These are phyloP conservation scores for Suillus alpinus DNA, from an alignment of 768 basidiomycete genomes.

Conservation along the genomic window DNA sequence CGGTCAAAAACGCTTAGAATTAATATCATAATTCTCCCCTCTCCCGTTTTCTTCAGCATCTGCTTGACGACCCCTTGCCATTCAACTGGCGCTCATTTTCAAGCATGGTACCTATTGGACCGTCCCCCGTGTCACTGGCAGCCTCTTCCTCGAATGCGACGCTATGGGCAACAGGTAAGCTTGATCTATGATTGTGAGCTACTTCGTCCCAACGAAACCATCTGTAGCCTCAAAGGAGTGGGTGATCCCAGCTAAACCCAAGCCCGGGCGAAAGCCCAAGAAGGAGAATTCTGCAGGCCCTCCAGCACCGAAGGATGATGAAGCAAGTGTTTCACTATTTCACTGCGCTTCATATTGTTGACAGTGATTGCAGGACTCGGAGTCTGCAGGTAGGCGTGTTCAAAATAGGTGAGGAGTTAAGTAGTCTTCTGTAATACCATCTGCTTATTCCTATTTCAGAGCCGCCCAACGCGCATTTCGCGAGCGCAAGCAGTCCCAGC, in stretches of 20 bases:
- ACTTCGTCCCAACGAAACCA: slow-evolving; percentile 8
- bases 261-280: slow-evolving; percentile 87
- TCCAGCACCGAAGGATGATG: slow-evolving; percentile 37
- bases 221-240: slow-evolving; percentile 80
- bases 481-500: slow-evolving; percentile 85
- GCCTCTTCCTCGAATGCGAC: slow-evolving; percentile 49
- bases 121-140: slow-evolving; percentile 27
- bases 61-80: slow-evolving; percentile 17
- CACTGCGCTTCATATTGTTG: background rate
- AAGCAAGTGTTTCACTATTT: slow-evolving; percentile 39
- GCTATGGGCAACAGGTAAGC: slow-evolving; percentile 74
- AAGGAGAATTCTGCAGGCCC: slow-evolving; percentile 44
- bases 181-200: background rate
- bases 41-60: background rate
- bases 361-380: slow-evolving; percentile 32
- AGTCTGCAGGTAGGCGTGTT: slow-evolving; percentile 64
- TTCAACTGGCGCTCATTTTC: slow-evolving; percentile 15
- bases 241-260: slow-evolving; percentile 83
- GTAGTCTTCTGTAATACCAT: background rate
- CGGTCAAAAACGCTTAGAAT: background rate
- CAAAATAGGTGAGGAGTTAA: slow-evolving; percentile 61
- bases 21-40: background rate
- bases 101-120: slow-evolving; percentile 27
- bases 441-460: slow-evolving; percentile 35
- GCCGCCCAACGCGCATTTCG: slow-evolving; percentile 89